phyloP scores from a whole-genome alignment of 202 grass and related monocot species.

The Zizania palustris region DNA sequence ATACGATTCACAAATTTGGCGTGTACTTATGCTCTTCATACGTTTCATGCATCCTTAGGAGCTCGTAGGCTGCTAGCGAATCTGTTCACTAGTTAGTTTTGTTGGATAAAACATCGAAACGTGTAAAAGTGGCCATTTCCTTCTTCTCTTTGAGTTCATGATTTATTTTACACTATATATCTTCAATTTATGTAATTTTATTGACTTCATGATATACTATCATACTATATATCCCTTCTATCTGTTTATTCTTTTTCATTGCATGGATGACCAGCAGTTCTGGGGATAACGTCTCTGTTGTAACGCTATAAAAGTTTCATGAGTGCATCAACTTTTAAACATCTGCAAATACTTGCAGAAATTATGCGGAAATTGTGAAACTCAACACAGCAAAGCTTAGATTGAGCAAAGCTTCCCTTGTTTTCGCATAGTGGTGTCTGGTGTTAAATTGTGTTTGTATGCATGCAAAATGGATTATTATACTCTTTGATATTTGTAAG shows the following conservation, averaged over 20 bases:
- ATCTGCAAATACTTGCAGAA: not conserved
- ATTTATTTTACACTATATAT: too few relatives aligned
- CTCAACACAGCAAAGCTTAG: slow-evolving; percentile 25
- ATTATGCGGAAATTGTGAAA: not conserved
- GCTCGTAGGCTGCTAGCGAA: not conserved
- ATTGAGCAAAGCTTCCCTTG: slow-evolving; percentile 24
- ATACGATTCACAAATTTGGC: not conserved
- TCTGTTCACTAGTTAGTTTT: slow-evolving; percentile 12
- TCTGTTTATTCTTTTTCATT: slow-evolving; percentile 7
- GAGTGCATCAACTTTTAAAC: not conserved
- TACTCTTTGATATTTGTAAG: not conserved
- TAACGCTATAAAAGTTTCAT: slow-evolving; percentile 4
- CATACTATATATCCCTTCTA: too few relatives aligned
- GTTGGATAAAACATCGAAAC: not conserved
- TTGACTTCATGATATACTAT: too few relatives aligned
- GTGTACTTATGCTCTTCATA: slow-evolving; percentile 1
- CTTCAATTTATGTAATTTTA: too few relatives aligned
- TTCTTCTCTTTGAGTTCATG: too few relatives aligned
- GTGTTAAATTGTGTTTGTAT: slow-evolving; percentile 23
- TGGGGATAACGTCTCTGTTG: not conserved
- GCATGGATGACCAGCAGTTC: slow-evolving; percentile 1
- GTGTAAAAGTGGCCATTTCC: not conserved
- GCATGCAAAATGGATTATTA: not conserved
- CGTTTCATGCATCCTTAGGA: not conserved
- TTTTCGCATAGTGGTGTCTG: not conserved